phyloP scores from a whole-genome alignment of 768 basidiomycete genomes.

The Mycena haematopus region DNA sequence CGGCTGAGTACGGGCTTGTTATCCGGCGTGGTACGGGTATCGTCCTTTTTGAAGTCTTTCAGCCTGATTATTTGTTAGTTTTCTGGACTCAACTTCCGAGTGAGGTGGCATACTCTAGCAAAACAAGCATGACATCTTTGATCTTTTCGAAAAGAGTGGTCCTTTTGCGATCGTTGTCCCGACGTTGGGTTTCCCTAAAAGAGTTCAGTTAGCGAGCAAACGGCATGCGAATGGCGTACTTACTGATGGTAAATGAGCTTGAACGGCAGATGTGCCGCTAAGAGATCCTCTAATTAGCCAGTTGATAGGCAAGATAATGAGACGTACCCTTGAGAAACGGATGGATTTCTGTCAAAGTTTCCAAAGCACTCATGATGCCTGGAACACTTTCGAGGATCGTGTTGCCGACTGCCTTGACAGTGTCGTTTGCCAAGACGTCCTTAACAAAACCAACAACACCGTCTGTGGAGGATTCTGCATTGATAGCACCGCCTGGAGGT shows the following conservation, averaged over 20 bases:
- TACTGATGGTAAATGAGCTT: constrained; percentile 22
- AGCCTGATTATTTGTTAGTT: background rate
- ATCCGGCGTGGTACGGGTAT: constrained; percentile 10
- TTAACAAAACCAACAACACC: constrained; percentile 14
- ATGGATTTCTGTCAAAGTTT: constrained; percentile 11
- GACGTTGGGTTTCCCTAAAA: constrained; percentile 17
- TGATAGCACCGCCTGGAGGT: background rate
- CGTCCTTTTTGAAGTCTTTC: constrained; percentile 10
- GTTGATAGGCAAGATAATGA: background rate
- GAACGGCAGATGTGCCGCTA: constrained; percentile 21
- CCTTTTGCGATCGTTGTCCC: constrained; percentile 16
- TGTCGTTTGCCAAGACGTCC: constrained; percentile 2
- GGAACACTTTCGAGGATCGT: constrained; percentile 19
- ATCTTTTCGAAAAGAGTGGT: constrained; percentile 7
- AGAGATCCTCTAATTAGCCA: background rate
- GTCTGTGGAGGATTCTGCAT: constrained; percentile 7
- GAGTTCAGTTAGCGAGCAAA: background rate
- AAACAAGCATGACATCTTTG: constrained; percentile 22
- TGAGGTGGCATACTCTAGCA: constrained; percentile 15
- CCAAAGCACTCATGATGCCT: constrained; percentile 13
- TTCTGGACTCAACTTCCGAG: background rate
- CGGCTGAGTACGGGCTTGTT: constrained; percentile 12
- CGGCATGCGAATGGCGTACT: constrained; percentile 6
- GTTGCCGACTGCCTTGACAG: constrained; percentile 11
- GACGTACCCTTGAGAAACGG: constrained; percentile 16